These are phyloP conservation scores for Sphaerulina vaccinii DNA, from an alignment of 2,329 filamentous ascomycete genomes.

Conservation along the genomic window DNA sequence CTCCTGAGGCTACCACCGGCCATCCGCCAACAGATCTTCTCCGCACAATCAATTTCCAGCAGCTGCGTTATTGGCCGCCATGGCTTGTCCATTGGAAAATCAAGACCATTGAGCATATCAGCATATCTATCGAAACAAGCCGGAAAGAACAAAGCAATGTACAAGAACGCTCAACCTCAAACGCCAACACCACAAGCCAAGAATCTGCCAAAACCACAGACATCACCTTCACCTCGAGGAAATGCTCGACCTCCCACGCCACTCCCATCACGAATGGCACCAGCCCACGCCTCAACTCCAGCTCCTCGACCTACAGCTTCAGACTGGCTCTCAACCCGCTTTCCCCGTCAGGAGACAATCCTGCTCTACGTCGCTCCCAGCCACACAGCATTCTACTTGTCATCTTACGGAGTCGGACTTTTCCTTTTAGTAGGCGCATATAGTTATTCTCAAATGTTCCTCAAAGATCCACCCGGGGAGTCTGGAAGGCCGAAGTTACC, in stretches of 20 bases:
- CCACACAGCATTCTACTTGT: constrained; percentile 26
- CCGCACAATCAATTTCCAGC: neutral
- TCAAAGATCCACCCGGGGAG: constrained; percentile 20
- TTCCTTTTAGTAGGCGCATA: constrained; percentile 22
- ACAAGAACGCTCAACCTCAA: constrained; percentile 18
- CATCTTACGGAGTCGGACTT: constrained; percentile 23
- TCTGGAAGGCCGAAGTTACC: constrained; percentile 5
- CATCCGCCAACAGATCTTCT: constrained; percentile 24
- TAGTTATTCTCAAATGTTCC: constrained; percentile 15
- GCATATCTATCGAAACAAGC: constrained; percentile 5
- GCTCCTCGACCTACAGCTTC: constrained; percentile 3
- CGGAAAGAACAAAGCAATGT: constrained; percentile 12
- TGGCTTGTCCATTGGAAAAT: neutral
- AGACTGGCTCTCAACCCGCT: constrained; percentile 18
- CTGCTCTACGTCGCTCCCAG: constrained; percentile 29
- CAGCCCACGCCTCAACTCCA: neutral
- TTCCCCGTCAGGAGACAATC: constrained; percentile 14
- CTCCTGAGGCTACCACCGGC: constrained; percentile 27
- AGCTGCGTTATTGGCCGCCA: neutral
- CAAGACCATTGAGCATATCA: constrained; percentile 12
- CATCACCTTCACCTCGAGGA: neutral
- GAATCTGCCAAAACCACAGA: constrained; percentile 15
- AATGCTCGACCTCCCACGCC: neutral
- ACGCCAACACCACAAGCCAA: constrained; percentile 13
- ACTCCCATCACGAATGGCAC: neutral